Evolutionary conservation across 2,329 filamentous ascomycete species (phyloP).

Genomic region (Cladosporium sp.): DNA sequence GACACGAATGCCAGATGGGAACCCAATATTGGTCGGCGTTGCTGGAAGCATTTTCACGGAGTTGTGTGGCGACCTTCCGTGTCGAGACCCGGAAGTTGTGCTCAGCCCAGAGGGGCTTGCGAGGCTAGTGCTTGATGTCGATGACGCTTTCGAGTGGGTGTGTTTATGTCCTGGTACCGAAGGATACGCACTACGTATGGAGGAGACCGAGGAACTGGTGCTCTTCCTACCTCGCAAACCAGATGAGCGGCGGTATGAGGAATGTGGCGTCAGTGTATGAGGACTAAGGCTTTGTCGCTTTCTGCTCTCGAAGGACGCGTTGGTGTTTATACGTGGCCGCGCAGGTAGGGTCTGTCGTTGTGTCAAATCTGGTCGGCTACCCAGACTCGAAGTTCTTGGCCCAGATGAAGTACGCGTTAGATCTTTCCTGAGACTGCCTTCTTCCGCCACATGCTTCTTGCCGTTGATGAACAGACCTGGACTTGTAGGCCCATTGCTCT

Average conservation of each 20-base stretch:
- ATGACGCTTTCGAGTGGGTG: conserved; percentile 89
- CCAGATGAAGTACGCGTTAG: conserved; percentile 34
- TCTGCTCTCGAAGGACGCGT: conserved; percentile 32
- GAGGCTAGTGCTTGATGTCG: conserved; percentile 74
- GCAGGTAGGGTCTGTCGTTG: conserved; percentile 36
- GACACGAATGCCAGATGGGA: conserved; percentile 82
- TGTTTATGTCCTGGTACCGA: conserved; percentile 61
- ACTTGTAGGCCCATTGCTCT: conserved; percentile 13
- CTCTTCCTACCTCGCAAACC: conserved; percentile 90
- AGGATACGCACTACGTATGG: conserved; percentile 84
- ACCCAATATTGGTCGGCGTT: conserved; percentile 69
- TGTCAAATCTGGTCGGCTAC: conserved; percentile 36
- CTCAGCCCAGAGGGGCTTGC: conserved; percentile 41
- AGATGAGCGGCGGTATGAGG: conserved; percentile 77
- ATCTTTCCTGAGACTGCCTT: conserved; percentile 22
- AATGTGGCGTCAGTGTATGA: conserved; percentile 80
- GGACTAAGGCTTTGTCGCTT: conserved; percentile 61
- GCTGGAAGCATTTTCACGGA: conserved; percentile 94
- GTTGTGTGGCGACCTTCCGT: conserved; percentile 73
- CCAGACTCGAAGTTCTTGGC: conserved; percentile 28
- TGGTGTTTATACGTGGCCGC: conserved; percentile 42
- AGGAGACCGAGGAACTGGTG: conserved; percentile 91
- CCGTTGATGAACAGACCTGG: conserved; percentile 16
- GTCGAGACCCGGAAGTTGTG: conserved; percentile 55
- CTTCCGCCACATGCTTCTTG: conserved; percentile 11